Evolutionary conservation across 306 rosid species (phyloP), one percentile per base, ranked within the genome.

Genomic region (Malus orientalis): DNA sequence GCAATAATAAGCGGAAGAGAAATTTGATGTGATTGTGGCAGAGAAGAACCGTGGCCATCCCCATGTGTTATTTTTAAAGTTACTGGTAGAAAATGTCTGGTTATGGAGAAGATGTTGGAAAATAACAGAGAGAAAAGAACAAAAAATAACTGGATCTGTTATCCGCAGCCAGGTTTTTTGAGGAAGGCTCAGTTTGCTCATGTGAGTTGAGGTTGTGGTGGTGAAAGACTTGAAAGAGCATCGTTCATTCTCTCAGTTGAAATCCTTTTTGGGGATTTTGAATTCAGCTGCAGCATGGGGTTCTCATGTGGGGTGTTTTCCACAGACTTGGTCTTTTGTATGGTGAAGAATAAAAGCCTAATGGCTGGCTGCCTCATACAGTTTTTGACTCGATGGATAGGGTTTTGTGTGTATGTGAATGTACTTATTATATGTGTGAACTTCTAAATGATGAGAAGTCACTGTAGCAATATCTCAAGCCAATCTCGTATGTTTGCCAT

Each of bases 51-150:
- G 84, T 81, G 80, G 74, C 68, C 83, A 70, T 78, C 82, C 83
- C 88, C 89, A 89, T 84, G 93, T 89, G 93, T 87, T 60, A 76
- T 78, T 89, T 89, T 84, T 74, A 79, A 76, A 83, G 76, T 75
- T 70, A 23, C 76, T 42, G 66, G 36, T 73, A 73, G 76, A 78
- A 74, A 87, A 77, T 80, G 87, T 82, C 85, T 77, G 54, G 29
- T 55, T 73, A 82, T 80, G 77, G 55, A 38, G 54, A 49, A 49
- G 8, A 49, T 33, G 74, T 49, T 71, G 78, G 80, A 87, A 81
- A 36, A 69, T 18, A 47, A 72, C 58, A 74, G 47, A 68, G 59
- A 72, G 74, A 83, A 83, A 25, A 78, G 38, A 81, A 67, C 84
- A 80, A 83, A 71, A 85, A 59, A 29, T 25, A 15, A 61, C 55